These are phyloP conservation scores for Orbilia brochopaga DNA, from an alignment of 2,329 filamentous ascomycete species.

Conservation along the genomic window DNA sequence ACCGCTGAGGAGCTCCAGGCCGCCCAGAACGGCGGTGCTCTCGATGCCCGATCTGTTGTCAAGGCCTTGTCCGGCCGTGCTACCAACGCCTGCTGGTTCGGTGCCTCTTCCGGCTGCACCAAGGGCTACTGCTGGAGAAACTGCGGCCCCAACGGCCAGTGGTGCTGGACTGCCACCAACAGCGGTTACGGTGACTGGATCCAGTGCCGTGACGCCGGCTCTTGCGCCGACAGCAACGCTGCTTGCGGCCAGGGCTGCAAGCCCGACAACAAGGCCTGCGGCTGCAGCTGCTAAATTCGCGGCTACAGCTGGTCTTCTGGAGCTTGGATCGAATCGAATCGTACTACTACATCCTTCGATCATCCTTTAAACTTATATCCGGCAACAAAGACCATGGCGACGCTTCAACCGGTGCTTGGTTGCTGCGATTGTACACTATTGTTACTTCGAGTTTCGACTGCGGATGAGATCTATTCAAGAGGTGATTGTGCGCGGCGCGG, in stretches of 20 bases:
- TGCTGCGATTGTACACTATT: too few relatives aligned
- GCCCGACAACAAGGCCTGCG: constrained; percentile 2
- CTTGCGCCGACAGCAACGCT: neutral
- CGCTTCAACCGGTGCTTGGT: too few relatives aligned
- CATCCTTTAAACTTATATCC: too few relatives aligned
- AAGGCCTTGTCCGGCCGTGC: constrained; percentile 3
- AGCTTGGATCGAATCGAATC: neutral
- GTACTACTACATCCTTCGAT: too few relatives aligned
- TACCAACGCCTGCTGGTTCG: constrained; percentile 11
- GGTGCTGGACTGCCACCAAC: constrained; percentile 24
- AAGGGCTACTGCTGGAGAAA: constrained; percentile 18
- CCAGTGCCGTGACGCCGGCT: neutral
- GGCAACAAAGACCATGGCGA: too few relatives aligned
- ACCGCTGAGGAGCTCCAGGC: neutral
- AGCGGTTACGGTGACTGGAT: constrained; percentile 13
- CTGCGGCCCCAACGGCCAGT: constrained; percentile 20
- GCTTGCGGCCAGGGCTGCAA: constrained; percentile 16
- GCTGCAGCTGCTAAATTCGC: constrained; percentile 20
- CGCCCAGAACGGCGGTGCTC: neutral
- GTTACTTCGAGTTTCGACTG: too few relatives aligned
- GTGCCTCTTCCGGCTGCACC: constrained; percentile 18
- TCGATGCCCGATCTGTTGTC: constrained; percentile 9
- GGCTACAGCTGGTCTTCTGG: neutral
- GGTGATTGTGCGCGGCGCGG: too few relatives aligned
- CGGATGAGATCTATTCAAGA: too few relatives aligned